Conservation (phyloP, 225 moss, liverwort and hornwort species). For the Pseudoscleropodium purum region DNA sequence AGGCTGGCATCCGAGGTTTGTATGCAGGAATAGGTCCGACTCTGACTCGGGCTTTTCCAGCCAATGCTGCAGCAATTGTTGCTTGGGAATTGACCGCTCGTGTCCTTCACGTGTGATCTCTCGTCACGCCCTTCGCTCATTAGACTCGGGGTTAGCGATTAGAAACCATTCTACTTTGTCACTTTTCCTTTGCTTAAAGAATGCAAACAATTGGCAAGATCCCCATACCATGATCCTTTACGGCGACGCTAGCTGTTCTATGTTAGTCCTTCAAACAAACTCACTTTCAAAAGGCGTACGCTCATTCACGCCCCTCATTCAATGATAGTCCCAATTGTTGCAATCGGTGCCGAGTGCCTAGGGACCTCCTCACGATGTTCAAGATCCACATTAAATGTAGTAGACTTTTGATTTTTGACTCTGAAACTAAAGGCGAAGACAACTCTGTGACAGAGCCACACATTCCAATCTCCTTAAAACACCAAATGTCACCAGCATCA, state of each 20-base stretch:
- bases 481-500: neutral
- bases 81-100: conserved; percentile 83
- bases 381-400: neutral
- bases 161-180: neutral
- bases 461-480: neutral
- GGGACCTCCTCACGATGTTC: neutral
- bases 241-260: neutral
- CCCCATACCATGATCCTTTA: neutral
- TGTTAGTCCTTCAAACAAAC: neutral
- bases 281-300: neutral
- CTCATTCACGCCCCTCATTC: neutral
- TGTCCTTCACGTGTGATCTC: conserved; percentile 15
- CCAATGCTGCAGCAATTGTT: conserved; percentile 85
- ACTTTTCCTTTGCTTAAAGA: neutral
- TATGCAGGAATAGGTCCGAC: conserved; percentile 89
- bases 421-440: neutral
- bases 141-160: neutral
- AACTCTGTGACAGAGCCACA: neutral
- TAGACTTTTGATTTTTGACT: neutral
- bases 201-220: neutral
- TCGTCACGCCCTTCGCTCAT: neutral
- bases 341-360: neutral
- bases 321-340: neutral
- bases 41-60: conserved; percentile 83
- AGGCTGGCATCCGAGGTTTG: conserved; percentile 68